These are phyloP conservation scores for Scedosporium boydii DNA, from an alignment of 2,329 filamentous ascomycete genomes.

Conservation along the genomic window DNA sequence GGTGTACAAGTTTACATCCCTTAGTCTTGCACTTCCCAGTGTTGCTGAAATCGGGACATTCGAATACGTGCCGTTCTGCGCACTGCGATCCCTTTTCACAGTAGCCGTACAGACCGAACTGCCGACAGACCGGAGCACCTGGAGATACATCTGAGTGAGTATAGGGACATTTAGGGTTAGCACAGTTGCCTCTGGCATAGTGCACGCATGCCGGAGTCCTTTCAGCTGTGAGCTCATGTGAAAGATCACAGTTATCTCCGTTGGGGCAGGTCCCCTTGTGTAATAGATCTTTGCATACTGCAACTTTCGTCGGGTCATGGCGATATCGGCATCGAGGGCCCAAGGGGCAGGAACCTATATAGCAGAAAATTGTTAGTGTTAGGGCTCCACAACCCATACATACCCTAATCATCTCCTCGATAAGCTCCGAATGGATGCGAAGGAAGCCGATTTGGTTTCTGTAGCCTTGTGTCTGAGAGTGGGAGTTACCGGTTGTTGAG, in stretches of 20 bases:
- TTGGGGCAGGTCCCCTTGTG: conserved; percentile 67
- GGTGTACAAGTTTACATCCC: conserved; percentile 77
- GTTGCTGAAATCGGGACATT: conserved; percentile 94
- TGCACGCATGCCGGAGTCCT: conserved; percentile 84
- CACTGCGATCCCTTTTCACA: conserved; percentile 76
- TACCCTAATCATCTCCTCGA: not conserved
- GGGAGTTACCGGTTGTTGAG: conserved; percentile 58
- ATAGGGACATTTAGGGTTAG: conserved; percentile 78
- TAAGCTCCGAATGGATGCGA: not conserved
- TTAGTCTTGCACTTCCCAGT: conserved; percentile 72
- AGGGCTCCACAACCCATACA: not conserved
- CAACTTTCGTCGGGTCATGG: conserved; percentile 80
- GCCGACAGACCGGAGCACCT: conserved; percentile 68
- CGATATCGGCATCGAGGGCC: conserved; percentile 70
- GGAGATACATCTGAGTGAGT: conserved; percentile 72
- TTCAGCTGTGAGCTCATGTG: conserved; percentile 74
- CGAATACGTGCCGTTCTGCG: conserved; percentile 74
- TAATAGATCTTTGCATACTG: conserved; percentile 81
- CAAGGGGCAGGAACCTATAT: conserved; percentile 72
- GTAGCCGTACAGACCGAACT: conserved; percentile 80
- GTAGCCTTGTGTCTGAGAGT: conserved; percentile 21
- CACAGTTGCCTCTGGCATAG: conserved; percentile 82
- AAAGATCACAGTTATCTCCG: conserved; percentile 79
- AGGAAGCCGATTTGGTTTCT: not conserved
- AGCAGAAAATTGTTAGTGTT: conserved; percentile 30